Conservation (phyloP, 1,284 basidiomycete species). For the Amylostereum areolatum region DNA sequence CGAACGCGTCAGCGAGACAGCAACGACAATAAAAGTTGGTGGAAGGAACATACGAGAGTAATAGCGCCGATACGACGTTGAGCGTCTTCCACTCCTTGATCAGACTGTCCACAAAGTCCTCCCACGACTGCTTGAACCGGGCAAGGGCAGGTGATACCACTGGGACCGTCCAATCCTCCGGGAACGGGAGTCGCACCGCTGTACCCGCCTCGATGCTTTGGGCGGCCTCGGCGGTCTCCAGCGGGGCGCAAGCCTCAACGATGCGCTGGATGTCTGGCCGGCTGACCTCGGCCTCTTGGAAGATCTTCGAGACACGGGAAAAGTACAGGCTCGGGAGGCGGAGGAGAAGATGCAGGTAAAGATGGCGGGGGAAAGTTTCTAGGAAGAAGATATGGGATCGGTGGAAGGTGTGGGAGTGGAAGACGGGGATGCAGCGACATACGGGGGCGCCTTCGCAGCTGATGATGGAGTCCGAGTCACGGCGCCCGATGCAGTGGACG, state of each 20-base stretch:
- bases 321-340: constrained; percentile 70
- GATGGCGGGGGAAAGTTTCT: constrained; percentile 51
- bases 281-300: constrained; percentile 70
- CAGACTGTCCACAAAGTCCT: constrained; percentile 62
- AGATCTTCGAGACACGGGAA: constrained; percentile 64
- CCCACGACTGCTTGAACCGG: constrained; percentile 69
- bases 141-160: constrained; percentile 54
- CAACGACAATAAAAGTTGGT: not conserved
- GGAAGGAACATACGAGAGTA: constrained; percentile 42
- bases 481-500: not conserved
- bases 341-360: constrained; percentile 59
- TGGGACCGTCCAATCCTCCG: constrained; percentile 57
- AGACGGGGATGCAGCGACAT: constrained; percentile 8
- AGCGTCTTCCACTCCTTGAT: constrained; percentile 73
- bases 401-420: constrained; percentile 7
- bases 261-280: constrained; percentile 65
- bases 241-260: constrained; percentile 38
- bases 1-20: not conserved
- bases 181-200: constrained; percentile 33
- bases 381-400: constrained; percentile 27
- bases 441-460: constrained; percentile 1
- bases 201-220: constrained; percentile 19
- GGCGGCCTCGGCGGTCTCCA: constrained; percentile 11
- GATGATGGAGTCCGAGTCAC: not conserved
- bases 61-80: constrained; percentile 68